Percentiles rank a stretch among this genome's conserved stretches.
These are phyloP conservation scores for Zymoseptoria brevis DNA, from an alignment of 2,329 filamentous ascomycete genomes.

Conservation along the genomic window DNA sequence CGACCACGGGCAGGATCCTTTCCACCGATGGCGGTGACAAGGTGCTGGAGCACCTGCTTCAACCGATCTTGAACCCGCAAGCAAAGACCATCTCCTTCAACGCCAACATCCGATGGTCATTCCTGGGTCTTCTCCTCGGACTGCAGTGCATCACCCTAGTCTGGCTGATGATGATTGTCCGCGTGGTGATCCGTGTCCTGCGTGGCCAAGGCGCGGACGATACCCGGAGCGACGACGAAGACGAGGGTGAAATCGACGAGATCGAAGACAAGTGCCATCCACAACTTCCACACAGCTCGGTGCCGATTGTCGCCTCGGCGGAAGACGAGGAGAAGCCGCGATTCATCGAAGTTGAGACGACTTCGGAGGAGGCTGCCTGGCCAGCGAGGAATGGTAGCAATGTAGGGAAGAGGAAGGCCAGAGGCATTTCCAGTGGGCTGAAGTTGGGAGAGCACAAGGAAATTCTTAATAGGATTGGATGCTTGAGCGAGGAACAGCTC, in stretches of 20 bases:
- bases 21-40: constrained; percentile 41
- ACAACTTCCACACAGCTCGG: constrained; percentile 15
- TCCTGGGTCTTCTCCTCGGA: constrained; percentile 66
- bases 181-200: constrained; percentile 73
- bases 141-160: constrained; percentile 73
- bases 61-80: constrained; percentile 63
- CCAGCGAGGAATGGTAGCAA: constrained; percentile 19
- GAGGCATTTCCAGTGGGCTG: constrained; percentile 43
- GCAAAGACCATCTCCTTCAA: constrained; percentile 72
- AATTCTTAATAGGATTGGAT: constrained; percentile 71
- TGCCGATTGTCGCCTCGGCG: constrained; percentile 3
- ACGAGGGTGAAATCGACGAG: constrained; percentile 55
- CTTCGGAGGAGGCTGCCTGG: constrained; percentile 54
- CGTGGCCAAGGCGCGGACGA: constrained; percentile 74
- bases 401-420: constrained; percentile 39
- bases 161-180: constrained; percentile 86
- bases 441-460: constrained; percentile 69
- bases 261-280: constrained; percentile 15
- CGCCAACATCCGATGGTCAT: constrained; percentile 62
- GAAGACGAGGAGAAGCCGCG: constrained; percentile 19
- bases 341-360: constrained; percentile 61
- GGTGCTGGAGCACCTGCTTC: constrained; percentile 54
- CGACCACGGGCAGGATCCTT: constrained; percentile 47
- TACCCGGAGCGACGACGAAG: constrained; percentile 78
- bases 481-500: constrained; percentile 36